Evolutionary conservation across 768 basidiomycete species (phyloP).

Genomic region (Lanmaoa rubissima): DNA sequence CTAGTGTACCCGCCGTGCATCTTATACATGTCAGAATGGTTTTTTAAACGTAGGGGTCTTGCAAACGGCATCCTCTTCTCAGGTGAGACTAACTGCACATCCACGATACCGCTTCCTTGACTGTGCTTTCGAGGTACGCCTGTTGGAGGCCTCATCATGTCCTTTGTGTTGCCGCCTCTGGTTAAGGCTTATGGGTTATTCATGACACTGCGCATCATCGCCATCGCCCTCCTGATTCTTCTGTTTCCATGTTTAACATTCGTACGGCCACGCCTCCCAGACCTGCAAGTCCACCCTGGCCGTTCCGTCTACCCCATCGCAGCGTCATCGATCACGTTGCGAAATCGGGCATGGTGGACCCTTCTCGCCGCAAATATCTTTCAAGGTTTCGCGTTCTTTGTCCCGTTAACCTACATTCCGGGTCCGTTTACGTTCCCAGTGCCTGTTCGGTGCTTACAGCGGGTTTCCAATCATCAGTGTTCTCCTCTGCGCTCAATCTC

Average conservation of each 20-base stretch:
- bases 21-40: too few relatives aligned
- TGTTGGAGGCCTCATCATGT: neutral
- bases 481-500: neutral
- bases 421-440: neutral
- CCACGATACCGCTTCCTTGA: neutral
- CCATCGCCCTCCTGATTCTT: neutral
- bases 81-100: neutral
- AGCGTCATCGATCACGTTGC: neutral
- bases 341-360: neutral
- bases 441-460: neutral
- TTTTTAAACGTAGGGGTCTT: too few relatives aligned
- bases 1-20: too few relatives aligned
- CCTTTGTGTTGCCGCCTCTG: neutral
- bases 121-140: neutral
- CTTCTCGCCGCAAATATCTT: neutral
- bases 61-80: neutral
- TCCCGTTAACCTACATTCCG: neutral
- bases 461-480: neutral
- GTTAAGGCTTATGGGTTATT: slow-evolving; percentile 1
- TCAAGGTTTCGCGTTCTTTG: neutral
- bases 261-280: neutral
- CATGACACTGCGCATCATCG: neutral
- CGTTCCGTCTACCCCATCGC: neutral
- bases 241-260: neutral
- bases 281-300: neutral